Evolutionary conservation across 2,329 filamentous ascomycete genomes (phyloP).

Genomic region (Beauveria australis): DNA sequence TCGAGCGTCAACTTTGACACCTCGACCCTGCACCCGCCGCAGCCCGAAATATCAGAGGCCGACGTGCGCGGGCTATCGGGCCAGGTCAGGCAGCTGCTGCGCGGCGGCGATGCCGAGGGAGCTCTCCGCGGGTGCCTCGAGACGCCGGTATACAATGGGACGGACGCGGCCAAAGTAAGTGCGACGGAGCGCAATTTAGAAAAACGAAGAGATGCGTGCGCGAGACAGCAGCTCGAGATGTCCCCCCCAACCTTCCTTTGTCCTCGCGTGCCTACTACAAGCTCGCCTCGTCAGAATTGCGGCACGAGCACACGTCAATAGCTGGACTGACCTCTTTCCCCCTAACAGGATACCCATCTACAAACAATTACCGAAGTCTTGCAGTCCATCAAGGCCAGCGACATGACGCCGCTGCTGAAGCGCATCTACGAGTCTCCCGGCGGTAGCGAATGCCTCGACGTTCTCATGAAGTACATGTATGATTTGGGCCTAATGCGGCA

Average conservation of each 20-base stretch:
- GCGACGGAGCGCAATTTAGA: background rate
- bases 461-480: conserved; percentile 96
- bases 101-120: conserved; percentile 80
- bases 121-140: conserved; percentile 79
- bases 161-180: conserved; percentile 49
- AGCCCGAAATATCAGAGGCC: conserved; percentile 63
- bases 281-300: background rate
- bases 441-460: conserved; percentile 79
- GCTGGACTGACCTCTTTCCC: background rate
- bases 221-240: background rate
- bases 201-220: background rate
- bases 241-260: no score
- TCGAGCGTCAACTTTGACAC: conserved; percentile 87
- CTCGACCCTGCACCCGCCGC: conserved; percentile 69
- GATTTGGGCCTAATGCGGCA: conserved; percentile 20
- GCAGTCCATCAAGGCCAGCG: conserved; percentile 90
- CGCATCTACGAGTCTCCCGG: conserved; percentile 70
- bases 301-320: background rate
- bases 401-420: conserved; percentile 85
- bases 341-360: conserved; percentile 67
- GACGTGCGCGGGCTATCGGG: conserved; percentile 70
- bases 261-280: no score
- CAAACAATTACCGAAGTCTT: conserved; percentile 86
- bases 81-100: conserved; percentile 80
- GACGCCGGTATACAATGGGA: conserved; percentile 66